phyloP scores from a whole-genome alignment of 2,329 filamentous ascomycete species.

The Nemania abortiva region DNA sequence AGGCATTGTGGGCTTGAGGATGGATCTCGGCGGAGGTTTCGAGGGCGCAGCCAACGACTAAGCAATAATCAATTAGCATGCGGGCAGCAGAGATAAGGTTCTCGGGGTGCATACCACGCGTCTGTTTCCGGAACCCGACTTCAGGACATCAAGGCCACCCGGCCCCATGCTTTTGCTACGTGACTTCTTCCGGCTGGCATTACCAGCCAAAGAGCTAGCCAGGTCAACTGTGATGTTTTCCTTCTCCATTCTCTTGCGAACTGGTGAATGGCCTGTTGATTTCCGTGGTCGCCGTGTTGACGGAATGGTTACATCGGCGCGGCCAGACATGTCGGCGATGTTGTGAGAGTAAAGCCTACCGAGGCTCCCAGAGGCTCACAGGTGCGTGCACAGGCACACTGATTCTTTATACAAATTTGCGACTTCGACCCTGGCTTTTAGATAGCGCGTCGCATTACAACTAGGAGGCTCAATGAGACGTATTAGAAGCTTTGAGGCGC shows the following conservation, averaged over 20 bases:
- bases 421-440: constrained; percentile 17
- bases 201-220: constrained; percentile 64
- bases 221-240: constrained; percentile 82
- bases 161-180: constrained; percentile 97
- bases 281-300: constrained; percentile 72
- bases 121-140: constrained; percentile 79
- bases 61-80: constrained; percentile 20
- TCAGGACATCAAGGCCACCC: constrained; percentile 86
- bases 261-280: constrained; percentile 74
- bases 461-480: constrained; percentile 10
- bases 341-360: constrained; percentile 5
- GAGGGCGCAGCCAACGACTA: constrained; percentile 68
- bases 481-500: neutral
- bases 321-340: constrained; percentile 54
- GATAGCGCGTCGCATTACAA: constrained; percentile 36
- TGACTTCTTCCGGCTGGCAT: constrained; percentile 71
- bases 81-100: neutral
- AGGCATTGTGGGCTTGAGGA: constrained; percentile 83
- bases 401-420: constrained; percentile 17
- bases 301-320: constrained; percentile 64
- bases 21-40: constrained; percentile 71
- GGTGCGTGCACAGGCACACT: constrained; percentile 4
- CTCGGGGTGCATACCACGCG: constrained; percentile 72
- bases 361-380: no score
- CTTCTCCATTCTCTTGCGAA: constrained; percentile 71